phyloP scores from a whole-genome alignment of 106 monocot genomes.

The Vanilla planifolia region DNA sequence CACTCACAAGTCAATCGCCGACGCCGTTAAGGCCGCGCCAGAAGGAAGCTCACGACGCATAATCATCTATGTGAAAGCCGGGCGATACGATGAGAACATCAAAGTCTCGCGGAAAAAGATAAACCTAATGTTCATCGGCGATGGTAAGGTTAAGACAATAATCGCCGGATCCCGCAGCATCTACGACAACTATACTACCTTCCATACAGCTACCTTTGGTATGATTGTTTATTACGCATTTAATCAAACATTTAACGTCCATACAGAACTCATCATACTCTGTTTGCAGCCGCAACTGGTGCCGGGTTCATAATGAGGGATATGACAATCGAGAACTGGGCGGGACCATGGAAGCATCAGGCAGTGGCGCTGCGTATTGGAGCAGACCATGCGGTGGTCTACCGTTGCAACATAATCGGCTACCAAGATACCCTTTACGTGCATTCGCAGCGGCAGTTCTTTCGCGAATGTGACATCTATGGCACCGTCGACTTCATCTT shows the following conservation, averaged over 20 bases:
- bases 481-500: conserved; percentile 93
- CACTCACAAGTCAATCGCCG: conserved; percentile 49
- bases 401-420: conserved; percentile 45
- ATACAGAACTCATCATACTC: neutral
- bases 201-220: conserved; percentile 69
- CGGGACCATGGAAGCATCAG: conserved; percentile 69
- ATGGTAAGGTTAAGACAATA: conserved; percentile 42
- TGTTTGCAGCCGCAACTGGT: conserved; percentile 41
- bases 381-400: conserved; percentile 73
- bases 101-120: conserved; percentile 54
- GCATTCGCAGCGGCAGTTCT: conserved; percentile 54
- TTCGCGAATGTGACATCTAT: conserved; percentile 49
- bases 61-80: conserved; percentile 80
- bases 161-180: conserved; percentile 32
- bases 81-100: conserved; percentile 73
- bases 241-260: neutral
- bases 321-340: conserved; percentile 61
- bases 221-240: neutral
- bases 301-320: conserved; percentile 61
- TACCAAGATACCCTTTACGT: conserved; percentile 61
- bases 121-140: conserved; percentile 65
- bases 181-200: conserved; percentile 45
- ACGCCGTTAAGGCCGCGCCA: conserved; percentile 73
- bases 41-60: conserved; percentile 55
- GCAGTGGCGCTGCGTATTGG: conserved; percentile 78